Evolutionary conservation across 75 land plant species (phyloP), one percentile per base, ranked within the genome.

Genomic region (Pinus albicaulis): DNA sequence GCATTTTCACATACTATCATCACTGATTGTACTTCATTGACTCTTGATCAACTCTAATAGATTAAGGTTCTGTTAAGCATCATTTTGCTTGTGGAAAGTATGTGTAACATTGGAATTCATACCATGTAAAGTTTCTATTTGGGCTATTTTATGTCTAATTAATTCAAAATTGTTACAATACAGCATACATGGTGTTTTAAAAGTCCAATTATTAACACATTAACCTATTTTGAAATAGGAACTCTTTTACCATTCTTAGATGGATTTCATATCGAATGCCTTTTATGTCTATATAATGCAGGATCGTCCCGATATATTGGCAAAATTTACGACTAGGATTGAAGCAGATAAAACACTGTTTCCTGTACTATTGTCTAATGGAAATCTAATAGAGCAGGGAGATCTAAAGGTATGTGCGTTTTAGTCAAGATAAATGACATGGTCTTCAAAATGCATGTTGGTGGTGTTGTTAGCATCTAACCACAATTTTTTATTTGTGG

Each of bases 301-400:
- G 98, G 98, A 95, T 74, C 97, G 98, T 3, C 98, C 98, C 75
- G 98, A 95, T 91, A 82, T 95, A 14, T 89, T 95, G 96, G 92
- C 98, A 72, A 94, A 87, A 77, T 96, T 92, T 75, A 96, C 95
- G 15, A 88, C 91, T 58, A 78, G 90, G 24, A 90, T 96, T 72
- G 99, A 94, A 84, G 99, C 91, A 70, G 95, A 96, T 41, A 94
- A 96, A 74, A 73, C 82, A 14, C 66, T 82, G 14, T 96, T 94
- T 68, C 99, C 99, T 1, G 99, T 96, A 20, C 73, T 96, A 72
- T 71, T 96, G 36, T 90, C 95, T 38, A 96, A 96, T 89, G 99
- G 99, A 73, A 96, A 96, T 83, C 92, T 96, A 5, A 62, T 89
- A 71, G 98, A 94, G 41, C 83, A 92, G 75, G 99, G 99, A 15